Percentiles rank a stretch among this genome's conserved stretches.
phyloP scores from a whole-genome alignment of 345 rosid genomes.

The Sisymbrium altissimum region DNA sequence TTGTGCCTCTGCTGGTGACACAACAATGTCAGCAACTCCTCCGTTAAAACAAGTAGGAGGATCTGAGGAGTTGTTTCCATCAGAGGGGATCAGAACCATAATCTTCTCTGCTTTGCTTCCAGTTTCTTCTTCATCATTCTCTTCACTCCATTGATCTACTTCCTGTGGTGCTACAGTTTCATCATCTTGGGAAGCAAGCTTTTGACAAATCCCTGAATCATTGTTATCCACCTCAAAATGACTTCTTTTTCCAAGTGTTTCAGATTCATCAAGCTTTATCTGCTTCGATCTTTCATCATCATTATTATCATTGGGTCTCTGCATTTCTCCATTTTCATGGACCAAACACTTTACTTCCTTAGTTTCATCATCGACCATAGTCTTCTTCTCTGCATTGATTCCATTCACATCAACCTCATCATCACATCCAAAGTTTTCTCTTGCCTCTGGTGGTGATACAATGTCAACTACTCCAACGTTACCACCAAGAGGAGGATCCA shows the following conservation, averaged over 20 bases:
- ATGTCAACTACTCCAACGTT: background rate
- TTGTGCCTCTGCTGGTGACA: background rate
- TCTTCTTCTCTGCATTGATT: background rate
- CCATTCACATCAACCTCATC: background rate
- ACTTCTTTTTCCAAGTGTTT: background rate
- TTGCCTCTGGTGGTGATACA: background rate
- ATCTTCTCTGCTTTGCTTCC: background rate
- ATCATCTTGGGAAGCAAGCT: background rate
- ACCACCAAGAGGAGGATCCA: background rate
- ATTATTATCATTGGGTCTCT: background rate
- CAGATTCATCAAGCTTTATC: background rate
- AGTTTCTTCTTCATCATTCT: background rate
- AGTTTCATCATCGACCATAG: background rate
- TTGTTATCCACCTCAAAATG: background rate
- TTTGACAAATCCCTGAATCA: background rate
- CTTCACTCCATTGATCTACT: background rate
- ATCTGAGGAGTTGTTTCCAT: background rate
- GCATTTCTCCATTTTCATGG: background rate
- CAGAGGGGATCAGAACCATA: background rate
- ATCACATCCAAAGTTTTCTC: background rate
- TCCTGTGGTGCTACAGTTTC: background rate
- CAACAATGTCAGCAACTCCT: background rate
- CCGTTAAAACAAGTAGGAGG: background rate
- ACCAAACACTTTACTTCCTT: background rate
- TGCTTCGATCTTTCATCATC: background rate